phyloP scores from a whole-genome alignment of 306 rosid species.

The Vigna angularis region DNA sequence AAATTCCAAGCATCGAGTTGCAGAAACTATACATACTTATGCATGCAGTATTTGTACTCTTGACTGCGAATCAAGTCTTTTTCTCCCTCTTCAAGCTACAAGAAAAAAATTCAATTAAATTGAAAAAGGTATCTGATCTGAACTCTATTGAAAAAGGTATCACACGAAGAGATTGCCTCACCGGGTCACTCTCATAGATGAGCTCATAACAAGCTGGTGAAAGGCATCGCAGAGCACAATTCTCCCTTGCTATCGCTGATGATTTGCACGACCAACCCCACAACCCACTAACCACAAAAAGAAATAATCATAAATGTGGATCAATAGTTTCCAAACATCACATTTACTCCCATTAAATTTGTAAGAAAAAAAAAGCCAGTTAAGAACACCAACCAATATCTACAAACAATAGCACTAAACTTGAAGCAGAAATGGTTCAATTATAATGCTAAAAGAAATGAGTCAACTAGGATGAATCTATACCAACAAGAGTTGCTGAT shows the following conservation, averaged over 20 bases:
- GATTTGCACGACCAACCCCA: conserved; percentile 91
- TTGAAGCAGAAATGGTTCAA: neutral
- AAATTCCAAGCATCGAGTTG: conserved; percentile 31
- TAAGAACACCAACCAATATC: conserved; percentile 55
- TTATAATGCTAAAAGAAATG: neutral
- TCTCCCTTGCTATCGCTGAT: conserved; percentile 75
- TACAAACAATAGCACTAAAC: conserved; percentile 62
- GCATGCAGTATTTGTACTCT: conserved; percentile 86
- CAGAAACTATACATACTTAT: conserved; percentile 68
- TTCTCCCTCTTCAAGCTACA: conserved; percentile 97
- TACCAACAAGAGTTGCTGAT: conserved; percentile 8
- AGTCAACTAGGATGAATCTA: neutral
- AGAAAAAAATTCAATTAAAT: conserved; percentile 27
- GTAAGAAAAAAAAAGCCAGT: neutral
- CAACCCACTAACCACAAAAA: conserved; percentile 62
- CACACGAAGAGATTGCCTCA: conserved; percentile 44
- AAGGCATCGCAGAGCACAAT: conserved; percentile 91
- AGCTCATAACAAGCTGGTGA: conserved; percentile 81
- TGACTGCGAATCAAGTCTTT: conserved; percentile 82
- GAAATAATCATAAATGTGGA: conserved; percentile 1
- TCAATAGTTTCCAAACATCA: conserved; percentile 29
- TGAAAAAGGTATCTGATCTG: conserved; percentile 7
- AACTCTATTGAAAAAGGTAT: conserved; percentile 18
- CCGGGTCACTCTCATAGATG: conserved; percentile 88
- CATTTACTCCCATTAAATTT: conserved; percentile 2